A percentile compares a stretch with the other conserved stretches of the same genome.
Evolutionary conservation across 768 basidiomycete genomes (phyloP).

Genomic region (Paxillus ammoniavirescens): DNA sequence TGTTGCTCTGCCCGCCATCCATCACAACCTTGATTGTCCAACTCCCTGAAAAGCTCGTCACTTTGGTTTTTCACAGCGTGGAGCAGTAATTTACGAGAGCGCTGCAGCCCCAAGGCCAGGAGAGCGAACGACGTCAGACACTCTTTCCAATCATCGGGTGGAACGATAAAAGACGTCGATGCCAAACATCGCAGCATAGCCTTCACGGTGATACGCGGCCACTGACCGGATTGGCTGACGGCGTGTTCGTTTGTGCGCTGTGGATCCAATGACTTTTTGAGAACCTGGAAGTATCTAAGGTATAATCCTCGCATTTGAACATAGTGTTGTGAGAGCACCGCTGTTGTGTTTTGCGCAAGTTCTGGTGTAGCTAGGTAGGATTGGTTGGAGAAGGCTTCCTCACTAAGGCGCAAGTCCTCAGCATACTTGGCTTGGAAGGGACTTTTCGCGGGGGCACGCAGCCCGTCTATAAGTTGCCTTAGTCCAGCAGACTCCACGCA

Average conservation of each 20-base stretch:
- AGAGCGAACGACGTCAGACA: constrained; percentile 28
- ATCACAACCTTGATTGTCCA: constrained; percentile 15
- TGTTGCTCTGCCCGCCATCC: constrained; percentile 14
- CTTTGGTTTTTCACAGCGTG: constrained; percentile 7
- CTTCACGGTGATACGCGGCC: constrained; percentile 34
- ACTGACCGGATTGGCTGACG: constrained; percentile 22
- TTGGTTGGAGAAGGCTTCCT: constrained; percentile 7
- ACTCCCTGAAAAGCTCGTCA: constrained; percentile 16
- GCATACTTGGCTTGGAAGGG: constrained; percentile 8
- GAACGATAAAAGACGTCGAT: constrained; percentile 9
- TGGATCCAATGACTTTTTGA: constrained; percentile 14
- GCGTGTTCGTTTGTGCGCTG: constrained; percentile 9
- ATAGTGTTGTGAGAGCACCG: constrained; percentile 1
- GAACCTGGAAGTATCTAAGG: neutral
- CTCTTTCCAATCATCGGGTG: constrained; percentile 28
- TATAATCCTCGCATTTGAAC: neutral
- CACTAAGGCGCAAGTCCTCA: constrained; percentile 6
- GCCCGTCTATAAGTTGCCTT: neutral
- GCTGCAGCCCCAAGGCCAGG: constrained; percentile 32
- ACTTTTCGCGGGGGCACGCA: neutral
- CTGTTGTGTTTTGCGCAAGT: neutral
- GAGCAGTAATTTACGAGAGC: constrained; percentile 31
- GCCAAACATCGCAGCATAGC: constrained; percentile 30
- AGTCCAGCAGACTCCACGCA: neutral
- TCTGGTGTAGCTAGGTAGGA: neutral